Conservation (phyloP, 2,329 filamentous ascomycete species). For the Botryotinia convoluta region DNA sequence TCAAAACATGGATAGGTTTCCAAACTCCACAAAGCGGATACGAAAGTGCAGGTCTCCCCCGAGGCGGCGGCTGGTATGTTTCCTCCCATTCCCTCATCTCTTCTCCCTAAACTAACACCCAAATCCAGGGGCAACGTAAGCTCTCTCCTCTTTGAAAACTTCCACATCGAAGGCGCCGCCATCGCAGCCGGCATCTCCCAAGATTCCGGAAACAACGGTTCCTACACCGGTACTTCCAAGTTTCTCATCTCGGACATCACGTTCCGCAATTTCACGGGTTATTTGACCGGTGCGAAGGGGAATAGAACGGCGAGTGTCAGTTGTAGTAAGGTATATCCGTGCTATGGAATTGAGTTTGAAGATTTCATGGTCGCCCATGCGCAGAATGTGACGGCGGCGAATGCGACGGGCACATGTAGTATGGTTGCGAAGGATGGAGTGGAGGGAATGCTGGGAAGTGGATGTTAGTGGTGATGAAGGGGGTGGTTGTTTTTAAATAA, state of each 20-base stretch:
- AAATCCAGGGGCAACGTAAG: constrained; percentile 44
- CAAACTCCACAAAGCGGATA: constrained; percentile 47
- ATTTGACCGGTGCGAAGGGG: constrained; percentile 38
- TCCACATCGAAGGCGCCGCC: constrained; percentile 47
- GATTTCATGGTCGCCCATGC: constrained; percentile 39
- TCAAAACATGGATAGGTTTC: constrained; percentile 56
- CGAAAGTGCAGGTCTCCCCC: constrained; percentile 48
- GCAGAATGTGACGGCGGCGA: constrained; percentile 23
- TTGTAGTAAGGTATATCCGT: constrained; percentile 49
- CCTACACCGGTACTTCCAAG: constrained; percentile 47
- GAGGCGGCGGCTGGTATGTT: constrained; percentile 49
- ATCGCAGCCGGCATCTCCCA: constrained; percentile 47
- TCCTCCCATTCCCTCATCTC: neutral
- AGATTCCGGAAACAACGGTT: constrained; percentile 50
- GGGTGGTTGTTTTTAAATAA: neutral
- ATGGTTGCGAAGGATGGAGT: constrained; percentile 36
- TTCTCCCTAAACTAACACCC: neutral
- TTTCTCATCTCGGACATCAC: constrained; percentile 50
- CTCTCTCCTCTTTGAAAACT: constrained; percentile 52
- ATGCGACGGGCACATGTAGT: constrained; percentile 36
- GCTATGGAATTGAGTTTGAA: constrained; percentile 49
- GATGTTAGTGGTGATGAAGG: constrained; percentile 24
- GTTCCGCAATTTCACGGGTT: constrained; percentile 53
- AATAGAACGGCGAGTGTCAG: constrained; percentile 44
- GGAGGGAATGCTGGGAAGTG: constrained; percentile 35